Percentiles rank a stretch among this genome's conserved stretches.
Conservation (phyloP, 2,329 filamentous ascomycete genomes). For the Sporothrix curviconia region DNA sequence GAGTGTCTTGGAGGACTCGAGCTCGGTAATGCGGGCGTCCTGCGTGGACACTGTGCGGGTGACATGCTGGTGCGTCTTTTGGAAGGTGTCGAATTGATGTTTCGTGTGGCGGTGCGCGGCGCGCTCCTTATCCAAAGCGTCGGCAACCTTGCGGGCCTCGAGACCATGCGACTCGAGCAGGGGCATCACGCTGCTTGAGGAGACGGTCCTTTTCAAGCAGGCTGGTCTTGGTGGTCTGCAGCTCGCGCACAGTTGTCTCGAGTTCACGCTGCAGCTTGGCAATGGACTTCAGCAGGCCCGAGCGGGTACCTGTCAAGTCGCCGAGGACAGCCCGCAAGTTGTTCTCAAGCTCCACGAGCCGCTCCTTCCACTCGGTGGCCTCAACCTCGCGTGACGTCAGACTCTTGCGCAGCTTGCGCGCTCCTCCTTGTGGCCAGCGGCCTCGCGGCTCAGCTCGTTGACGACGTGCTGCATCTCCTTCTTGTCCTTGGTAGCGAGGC, state of each 20-base stretch:
- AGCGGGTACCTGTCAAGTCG: conserved; percentile 78
- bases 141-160: conserved; percentile 75
- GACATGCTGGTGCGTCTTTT: conserved; percentile 81
- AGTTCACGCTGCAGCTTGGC: conserved; percentile 82
- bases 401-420: conserved; percentile 72
- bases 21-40: conserved; percentile 75
- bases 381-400: conserved; percentile 81
- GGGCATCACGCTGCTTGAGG: conserved; percentile 79
- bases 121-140: conserved; percentile 87
- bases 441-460: conserved; percentile 84
- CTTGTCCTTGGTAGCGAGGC: conserved; percentile 82
- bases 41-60: conserved; percentile 79
- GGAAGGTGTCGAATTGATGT: conserved; percentile 78
- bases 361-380: conserved; percentile 83
- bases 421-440: conserved; percentile 79
- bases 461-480: conserved; percentile 91
- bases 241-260: conserved; percentile 73
- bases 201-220: conserved; percentile 86
- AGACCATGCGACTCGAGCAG: conserved; percentile 83
- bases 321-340: conserved; percentile 81
- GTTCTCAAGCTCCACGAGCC: conserved; percentile 81
- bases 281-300: conserved; percentile 78
- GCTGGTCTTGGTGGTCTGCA: conserved; percentile 69
- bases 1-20: conserved; percentile 70
- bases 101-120: conserved; percentile 79